Base-by-base conservation (phyloP, 2,329 filamentous ascomycete genomes). In the Aspergillus carbonarius region DNA sequence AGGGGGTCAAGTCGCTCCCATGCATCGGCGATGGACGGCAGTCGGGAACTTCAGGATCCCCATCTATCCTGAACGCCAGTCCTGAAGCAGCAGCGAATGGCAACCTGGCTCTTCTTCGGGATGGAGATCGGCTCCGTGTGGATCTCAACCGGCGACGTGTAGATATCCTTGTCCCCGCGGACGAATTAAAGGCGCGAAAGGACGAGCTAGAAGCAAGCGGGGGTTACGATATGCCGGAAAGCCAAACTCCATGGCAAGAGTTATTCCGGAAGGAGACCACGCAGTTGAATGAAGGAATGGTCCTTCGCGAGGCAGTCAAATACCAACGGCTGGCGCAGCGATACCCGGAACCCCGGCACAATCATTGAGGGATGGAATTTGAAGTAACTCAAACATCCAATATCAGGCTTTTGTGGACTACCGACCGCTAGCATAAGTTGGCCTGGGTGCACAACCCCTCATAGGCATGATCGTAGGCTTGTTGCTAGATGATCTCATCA, bases 11-110 rank as follows among this genome's bases (percentile, higher is more conserved):
- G 61, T 73, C 80, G 47, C 68, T 84, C 49, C 77, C 79, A 7
- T 83, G 80, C 57, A 81, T 85, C 58, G 82, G 82, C 6, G 82
- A 85, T 63, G 82, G 82, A 1, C 72, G 82, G 48, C 82, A 84
- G 65, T 83, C 80, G 7, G 82, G 82, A 32, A 85, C 82, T 2
- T 84, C 82, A 3, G 81, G 79, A 0, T 82, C 79, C 3, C 82
- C 82, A 1, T 83, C 80, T 0, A 84, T 85, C 52, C 69, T 84
- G n/a, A 83, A 84, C 60, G 82, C 81, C 1, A 82, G 78, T 46
- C 82, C 82, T 7, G 82, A 85, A 67, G 82, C 82, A 12, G 81
- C 82, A 1, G 80, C 79, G 9, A 82, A 81, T 7, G 82, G 82
- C 1, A 84, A 84, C 54, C 72, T 84, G 18, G 81, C 79, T 4